Evolutionary conservation across 2,329 filamentous ascomycete species (phyloP), one percentile per base, ranked within the genome.

Genomic region (Myrmaecium sp.): DNA sequence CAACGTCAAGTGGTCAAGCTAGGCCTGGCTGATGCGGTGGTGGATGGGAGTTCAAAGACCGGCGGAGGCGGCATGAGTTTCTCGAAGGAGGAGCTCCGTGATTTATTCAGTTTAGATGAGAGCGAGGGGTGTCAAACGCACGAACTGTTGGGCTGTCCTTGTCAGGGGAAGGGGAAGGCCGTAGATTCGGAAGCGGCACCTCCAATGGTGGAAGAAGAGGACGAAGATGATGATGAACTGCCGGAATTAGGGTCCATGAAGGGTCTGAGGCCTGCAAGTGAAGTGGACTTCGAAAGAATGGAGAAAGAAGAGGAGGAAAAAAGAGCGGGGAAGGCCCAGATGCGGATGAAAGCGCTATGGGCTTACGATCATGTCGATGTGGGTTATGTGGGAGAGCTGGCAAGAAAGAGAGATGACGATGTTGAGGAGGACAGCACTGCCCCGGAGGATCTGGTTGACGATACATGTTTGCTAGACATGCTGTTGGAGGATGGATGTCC

Each of bases 1-100:
- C 74, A 80, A 44, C 58, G 75, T 6, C 75, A 81, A 43, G 57
- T 78, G 19, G 76, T 69, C 28, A 81, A 81, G 46, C 63, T 69
- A 37, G 73, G 73, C 2, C 55, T 81, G 2, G 73, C 74, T 2
- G 72, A 78, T 40, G 74, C 69, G 28, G 70, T 81, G 16, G 73
- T 81, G 40, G 74, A 80, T 35, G 63, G 69, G 33, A 76, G 74
- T 42, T 58, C 60, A 17, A 59, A 55, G 17, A 63, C 62, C 14
- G 58, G 64, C 6, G n/a, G n/a, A n/a, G n/a, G n/a, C n/a, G n/a
- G n/a, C n/a, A n/a, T n/a, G n/a, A 68, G 66, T 17, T 81, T 81
- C 42, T 72, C 71, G 0, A 54, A 57, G 4, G 68, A 75, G 24
- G 75, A 80, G 37, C 49, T 80, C 14, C 58, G 63, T 27, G 73